phyloP scores from a whole-genome alignment of 768 basidiomycete genomes.

The Hygrocybe coccinea region DNA sequence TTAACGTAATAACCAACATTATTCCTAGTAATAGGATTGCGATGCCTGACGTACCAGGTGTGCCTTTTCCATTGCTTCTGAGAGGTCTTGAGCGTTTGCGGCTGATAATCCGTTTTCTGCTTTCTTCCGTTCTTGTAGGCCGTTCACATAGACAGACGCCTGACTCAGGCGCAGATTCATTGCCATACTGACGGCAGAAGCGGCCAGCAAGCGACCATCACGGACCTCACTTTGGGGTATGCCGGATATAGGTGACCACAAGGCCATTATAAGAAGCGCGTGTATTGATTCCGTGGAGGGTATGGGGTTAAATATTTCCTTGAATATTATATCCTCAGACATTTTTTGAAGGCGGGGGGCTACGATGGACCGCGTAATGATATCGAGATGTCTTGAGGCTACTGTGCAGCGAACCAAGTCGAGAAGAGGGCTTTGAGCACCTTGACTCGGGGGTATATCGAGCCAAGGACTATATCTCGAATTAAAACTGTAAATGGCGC shows the following conservation, averaged over 20 bases:
- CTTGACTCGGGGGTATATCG: slow-evolving; percentile 31
- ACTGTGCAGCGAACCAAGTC: slow-evolving; percentile 44
- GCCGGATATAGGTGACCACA: slow-evolving; percentile 42
- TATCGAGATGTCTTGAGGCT: slow-evolving; percentile 41
- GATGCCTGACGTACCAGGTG: slow-evolving; percentile 31
- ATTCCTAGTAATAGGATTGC: background rate
- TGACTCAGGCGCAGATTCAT: slow-evolving; percentile 39
- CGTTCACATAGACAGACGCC: slow-evolving; percentile 30
- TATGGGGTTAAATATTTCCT: slow-evolving; percentile 39
- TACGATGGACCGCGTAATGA: slow-evolving; percentile 30
- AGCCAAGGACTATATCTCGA: slow-evolving; percentile 43
- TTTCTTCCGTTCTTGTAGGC: slow-evolving; percentile 28
- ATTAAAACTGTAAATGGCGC: slow-evolving; percentile 34
- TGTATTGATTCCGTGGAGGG: slow-evolving; percentile 40
- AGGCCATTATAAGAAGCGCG: slow-evolving; percentile 38
- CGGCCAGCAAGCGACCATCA: slow-evolving; percentile 38
- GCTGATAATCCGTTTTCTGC: slow-evolving; percentile 12
- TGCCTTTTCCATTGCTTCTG: slow-evolving; percentile 33
- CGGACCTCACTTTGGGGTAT: slow-evolving; percentile 24
- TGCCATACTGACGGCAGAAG: slow-evolving; percentile 44
- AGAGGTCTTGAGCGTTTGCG: slow-evolving; percentile 24
- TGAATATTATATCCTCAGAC: slow-evolving; percentile 36
- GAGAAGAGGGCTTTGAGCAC: slow-evolving; percentile 30
- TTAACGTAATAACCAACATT: slow-evolving; percentile 7
- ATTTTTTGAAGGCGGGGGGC: slow-evolving; percentile 39